These are phyloP conservation scores for Calocera viscosa DNA, from an alignment of 768 basidiomycete species.

Conservation along the genomic window DNA sequence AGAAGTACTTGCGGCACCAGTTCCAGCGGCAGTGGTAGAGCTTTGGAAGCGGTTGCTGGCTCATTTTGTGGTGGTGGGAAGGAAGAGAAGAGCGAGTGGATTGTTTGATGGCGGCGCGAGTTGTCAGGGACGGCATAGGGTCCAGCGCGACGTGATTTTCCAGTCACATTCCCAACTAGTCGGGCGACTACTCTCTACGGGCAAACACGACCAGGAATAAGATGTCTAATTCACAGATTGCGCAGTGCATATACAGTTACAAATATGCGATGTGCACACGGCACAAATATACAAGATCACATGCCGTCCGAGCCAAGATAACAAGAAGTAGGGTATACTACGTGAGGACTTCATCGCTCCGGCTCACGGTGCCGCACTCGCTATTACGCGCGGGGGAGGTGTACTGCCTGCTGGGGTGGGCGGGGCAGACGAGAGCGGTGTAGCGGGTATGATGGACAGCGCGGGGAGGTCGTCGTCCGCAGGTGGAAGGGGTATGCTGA, in stretches of 20 bases:
- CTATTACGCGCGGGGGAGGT: not conserved
- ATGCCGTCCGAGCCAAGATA: not conserved
- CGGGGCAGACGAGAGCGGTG: not conserved
- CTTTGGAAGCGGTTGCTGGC: not conserved
- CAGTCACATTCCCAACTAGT: not conserved
- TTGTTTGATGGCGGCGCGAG: not conserved
- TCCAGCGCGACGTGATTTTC: not conserved
- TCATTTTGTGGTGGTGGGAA: not conserved
- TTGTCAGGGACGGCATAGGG: not conserved
- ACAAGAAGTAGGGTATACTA: not conserved
- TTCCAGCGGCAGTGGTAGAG: constrained; percentile 5
- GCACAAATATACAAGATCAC: not conserved
- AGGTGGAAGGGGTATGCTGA: not conserved
- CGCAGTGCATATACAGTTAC: not conserved
- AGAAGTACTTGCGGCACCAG: constrained; percentile 4
- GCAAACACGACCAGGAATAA: too few relatives aligned
- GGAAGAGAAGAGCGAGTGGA: not conserved
- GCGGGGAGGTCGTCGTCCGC: not conserved
- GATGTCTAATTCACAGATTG: not conserved
- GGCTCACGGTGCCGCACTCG: not conserved
- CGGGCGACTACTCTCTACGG: too few relatives aligned
- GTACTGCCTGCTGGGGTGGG: not conserved
- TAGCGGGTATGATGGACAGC: not conserved
- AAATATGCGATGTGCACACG: too few relatives aligned
- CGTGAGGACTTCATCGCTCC: not conserved